Evolutionary conservation across 768 basidiomycete genomes (phyloP), one percentile per base, ranked within the genome.

Genomic region (Coprinopsis sp.): DNA sequence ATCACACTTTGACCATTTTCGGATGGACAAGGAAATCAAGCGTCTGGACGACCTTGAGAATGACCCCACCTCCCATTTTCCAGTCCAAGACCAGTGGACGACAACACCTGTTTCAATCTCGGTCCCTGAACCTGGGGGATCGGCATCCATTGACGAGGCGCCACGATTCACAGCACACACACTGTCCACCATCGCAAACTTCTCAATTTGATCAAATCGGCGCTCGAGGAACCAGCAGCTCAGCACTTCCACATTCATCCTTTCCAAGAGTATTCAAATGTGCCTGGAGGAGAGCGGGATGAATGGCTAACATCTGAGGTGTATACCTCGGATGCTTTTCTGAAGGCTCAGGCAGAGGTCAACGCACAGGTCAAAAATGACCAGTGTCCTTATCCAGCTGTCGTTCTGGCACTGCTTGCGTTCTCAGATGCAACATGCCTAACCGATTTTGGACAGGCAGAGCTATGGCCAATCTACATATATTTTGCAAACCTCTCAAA

Each of bases 401-500:
- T 57, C 11, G 45, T 68, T 44, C 49, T 48, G 0, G 51, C 49
- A 0, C 37, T 65, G 1, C 61, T 66, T 58, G 50, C 65, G 6
- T 63, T 57, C 50, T 66, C 65, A 1, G 67, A 68, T 39, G 55
- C 59, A 0, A 68, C 67, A 2, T 60, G 60, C 33, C 53, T 65
- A 6, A 55, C 68, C 14, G 55, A 55, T 19, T 70, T 70, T 51
- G 65, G 68, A 2, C 59, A 36, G 11, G 59, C 63, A 3, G 53
- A 56, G 5, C 48, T 64, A 1, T 69, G 67, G 66, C 67, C 65
- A 5, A 51, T 66, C 7, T 68, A 69, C 38, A 33, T 60, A 23
- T 54, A 52, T 28, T 49, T 72, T 30, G 71, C 66, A 1, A 68
- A 68, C 44, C 52, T 61, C 12, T 67, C 71, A 1, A 76, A 74